These are phyloP conservation scores for Serpula lacrymans DNA, from an alignment of 768 basidiomycete genomes.

Conservation along the genomic window DNA sequence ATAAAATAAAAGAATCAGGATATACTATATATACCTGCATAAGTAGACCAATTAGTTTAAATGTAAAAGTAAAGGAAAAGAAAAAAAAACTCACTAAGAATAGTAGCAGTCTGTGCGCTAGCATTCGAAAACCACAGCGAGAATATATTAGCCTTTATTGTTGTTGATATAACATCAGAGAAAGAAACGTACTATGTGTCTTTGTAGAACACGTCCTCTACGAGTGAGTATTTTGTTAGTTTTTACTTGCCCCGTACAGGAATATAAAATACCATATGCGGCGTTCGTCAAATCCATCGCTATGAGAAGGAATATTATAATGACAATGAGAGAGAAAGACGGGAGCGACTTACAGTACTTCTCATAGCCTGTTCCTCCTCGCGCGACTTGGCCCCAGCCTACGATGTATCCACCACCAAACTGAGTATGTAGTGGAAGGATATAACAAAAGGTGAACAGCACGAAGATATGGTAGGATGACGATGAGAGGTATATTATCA, in stretches of 20 bases:
- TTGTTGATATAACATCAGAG: neutral
- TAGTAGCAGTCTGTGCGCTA: slow-evolving; percentile 50
- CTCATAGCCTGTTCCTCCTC: slow-evolving; percentile 49
- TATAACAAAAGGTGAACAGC: too few relatives aligned
- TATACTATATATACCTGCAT: slow-evolving; percentile 44
- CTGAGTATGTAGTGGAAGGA: slow-evolving; percentile 19
- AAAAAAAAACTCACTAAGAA: slow-evolving; percentile 38
- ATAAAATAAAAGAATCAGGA: neutral
- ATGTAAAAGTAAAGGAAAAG: neutral
- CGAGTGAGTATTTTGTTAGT: neutral
- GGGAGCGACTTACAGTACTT: slow-evolving; percentile 37
- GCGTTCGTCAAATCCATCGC: slow-evolving; percentile 41
- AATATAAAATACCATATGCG: slow-evolving; percentile 32
- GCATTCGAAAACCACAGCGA: neutral
- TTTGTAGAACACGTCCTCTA: slow-evolving; percentile 52
- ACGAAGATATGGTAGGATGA: too few relatives aligned
- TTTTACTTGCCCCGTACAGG: neutral
- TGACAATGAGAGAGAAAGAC: too few relatives aligned
- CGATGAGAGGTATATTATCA: too few relatives aligned
- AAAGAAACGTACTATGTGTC: slow-evolving; percentile 41
- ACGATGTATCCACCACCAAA: slow-evolving; percentile 49
- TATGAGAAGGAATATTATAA: slow-evolving; percentile 13
- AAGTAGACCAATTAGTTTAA: neutral
- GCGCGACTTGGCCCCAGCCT: slow-evolving; percentile 38
- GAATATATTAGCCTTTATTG: neutral